phyloP scores from a whole-genome alignment of 1,284 basidiomycete species.

The Sanghuangporus weigelae region DNA sequence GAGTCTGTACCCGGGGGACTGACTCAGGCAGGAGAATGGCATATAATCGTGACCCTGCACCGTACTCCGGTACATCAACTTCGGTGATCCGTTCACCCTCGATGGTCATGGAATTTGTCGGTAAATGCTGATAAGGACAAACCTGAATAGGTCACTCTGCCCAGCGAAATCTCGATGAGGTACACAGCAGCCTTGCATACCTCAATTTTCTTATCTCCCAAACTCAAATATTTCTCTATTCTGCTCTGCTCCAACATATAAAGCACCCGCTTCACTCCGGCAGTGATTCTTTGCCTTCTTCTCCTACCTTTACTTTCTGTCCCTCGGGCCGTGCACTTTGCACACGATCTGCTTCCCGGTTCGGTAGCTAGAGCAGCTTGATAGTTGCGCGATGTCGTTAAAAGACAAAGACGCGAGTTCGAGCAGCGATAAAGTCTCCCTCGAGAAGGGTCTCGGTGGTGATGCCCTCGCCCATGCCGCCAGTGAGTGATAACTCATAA shows the following conservation, averaged over 20 bases:
- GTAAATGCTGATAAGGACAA: background rate
- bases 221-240: background rate
- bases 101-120: background rate
- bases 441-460: constrained; percentile 30
- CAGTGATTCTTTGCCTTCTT: background rate
- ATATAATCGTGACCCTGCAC: background rate
- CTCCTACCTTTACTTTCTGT: constrained; percentile 1
- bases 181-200: background rate
- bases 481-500: constrained; percentile 15
- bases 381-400: constrained; percentile 12
- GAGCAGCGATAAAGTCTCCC: constrained; percentile 19
- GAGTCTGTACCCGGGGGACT: background rate
- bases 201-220: background rate
- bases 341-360: background rate
- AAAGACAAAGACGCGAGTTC: constrained; percentile 22
- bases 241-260: background rate
- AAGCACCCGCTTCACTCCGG: background rate
- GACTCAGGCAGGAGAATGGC: background rate
- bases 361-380: background rate
- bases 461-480: constrained; percentile 26
- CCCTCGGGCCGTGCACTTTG: background rate
- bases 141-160: background rate
- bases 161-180: background rate
- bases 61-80: background rate
- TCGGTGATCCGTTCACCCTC: background rate